Evolutionary conservation across 352 stramenopile genomes (phyloP).

Genomic region (Pythium monospermum): DNA sequence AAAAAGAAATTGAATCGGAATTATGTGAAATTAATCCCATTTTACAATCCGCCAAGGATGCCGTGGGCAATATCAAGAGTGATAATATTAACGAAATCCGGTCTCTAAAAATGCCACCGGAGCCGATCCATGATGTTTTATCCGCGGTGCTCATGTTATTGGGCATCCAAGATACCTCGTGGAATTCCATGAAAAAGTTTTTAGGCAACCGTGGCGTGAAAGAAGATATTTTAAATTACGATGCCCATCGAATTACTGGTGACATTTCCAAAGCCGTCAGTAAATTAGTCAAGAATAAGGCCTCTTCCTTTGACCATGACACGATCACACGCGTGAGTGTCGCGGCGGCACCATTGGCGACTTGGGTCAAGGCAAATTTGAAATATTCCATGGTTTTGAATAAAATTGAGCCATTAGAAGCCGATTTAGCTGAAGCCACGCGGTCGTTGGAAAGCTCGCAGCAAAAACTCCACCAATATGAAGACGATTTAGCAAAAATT

Average conservation of each 20-base stretch:
- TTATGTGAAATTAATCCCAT: constrained; percentile 89
- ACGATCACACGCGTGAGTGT: constrained; percentile 94
- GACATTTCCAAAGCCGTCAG: constrained; percentile 90
- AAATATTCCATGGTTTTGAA: constrained; percentile 95
- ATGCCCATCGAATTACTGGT: constrained; percentile 87
- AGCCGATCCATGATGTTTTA: constrained; percentile 94
- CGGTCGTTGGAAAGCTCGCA: constrained; percentile 82
- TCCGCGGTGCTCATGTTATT: constrained; percentile 94
- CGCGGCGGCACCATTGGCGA: constrained; percentile 90
- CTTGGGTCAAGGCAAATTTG: constrained; percentile 95
- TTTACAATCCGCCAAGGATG: constrained; percentile 88
- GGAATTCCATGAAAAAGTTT: constrained; percentile 97
- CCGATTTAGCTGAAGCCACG: constrained; percentile 88
- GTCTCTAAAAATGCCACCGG: constrained; percentile 93
- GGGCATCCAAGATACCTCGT: constrained; percentile 93
- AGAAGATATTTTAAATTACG: constrained; percentile 96
- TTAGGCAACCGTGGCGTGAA: constrained; percentile 94
- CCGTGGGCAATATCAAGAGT: constrained; percentile 92
- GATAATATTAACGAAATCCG: constrained; percentile 96
- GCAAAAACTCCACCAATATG: constrained; percentile 83
- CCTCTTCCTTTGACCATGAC: constrained; percentile 90
- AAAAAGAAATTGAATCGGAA: constrained; percentile 92
- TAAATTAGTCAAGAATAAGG: constrained; percentile 92
- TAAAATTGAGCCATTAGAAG: constrained; percentile 93
- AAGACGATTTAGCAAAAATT: constrained; percentile 90